Percentiles rank a stretch among this genome's conserved stretches.
phyloP scores from a whole-genome alignment of 2,329 filamentous ascomycete species.

The Polychaeton citri region DNA sequence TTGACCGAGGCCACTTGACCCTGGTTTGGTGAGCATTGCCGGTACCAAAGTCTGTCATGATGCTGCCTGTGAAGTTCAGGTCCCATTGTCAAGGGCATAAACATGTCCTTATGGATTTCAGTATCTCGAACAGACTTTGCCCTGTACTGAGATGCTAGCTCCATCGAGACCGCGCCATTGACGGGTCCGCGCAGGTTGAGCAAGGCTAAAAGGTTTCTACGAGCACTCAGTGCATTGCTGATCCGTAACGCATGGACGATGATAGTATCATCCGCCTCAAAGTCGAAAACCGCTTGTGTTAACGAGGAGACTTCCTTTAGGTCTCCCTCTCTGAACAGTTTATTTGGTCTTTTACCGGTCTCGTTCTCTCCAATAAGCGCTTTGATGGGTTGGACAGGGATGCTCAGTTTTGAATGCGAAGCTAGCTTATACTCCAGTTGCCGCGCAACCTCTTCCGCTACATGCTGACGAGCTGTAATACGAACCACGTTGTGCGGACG shows the following conservation, averaged over 20 bases:
- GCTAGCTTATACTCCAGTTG: slow-evolving; percentile 10
- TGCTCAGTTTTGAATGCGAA: slow-evolving; percentile 4
- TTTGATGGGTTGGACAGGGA: slow-evolving; percentile 8
- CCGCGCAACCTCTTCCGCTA: slow-evolving; percentile 15
- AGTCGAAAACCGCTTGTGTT: slow-evolving; percentile 9
- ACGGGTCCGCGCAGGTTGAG: slow-evolving; percentile 5
- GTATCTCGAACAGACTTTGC: too few relatives aligned
- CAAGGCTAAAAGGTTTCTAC: slow-evolving; percentile 7
- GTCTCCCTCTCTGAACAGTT: slow-evolving; percentile 8
- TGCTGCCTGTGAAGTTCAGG: background rate
- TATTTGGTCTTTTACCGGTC: background rate
- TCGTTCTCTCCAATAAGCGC: background rate
- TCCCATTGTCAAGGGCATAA: too few relatives aligned
- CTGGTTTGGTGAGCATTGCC: background rate
- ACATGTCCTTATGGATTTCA: too few relatives aligned
- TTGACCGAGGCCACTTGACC: background rate
- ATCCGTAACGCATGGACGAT: slow-evolving; percentile 6
- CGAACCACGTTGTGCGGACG: slow-evolving; percentile 13
- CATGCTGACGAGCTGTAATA: slow-evolving; percentile 17
- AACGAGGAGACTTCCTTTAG: slow-evolving; percentile 8
- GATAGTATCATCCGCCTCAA: slow-evolving; percentile 2
- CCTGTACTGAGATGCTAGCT: too few relatives aligned
- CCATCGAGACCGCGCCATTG: background rate
- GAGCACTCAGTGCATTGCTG: slow-evolving; percentile 3
- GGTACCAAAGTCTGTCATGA: background rate